These are phyloP conservation scores for Aspergillus fructus DNA, from an alignment of 2,329 filamentous ascomycete species.

Conservation along the genomic window DNA sequence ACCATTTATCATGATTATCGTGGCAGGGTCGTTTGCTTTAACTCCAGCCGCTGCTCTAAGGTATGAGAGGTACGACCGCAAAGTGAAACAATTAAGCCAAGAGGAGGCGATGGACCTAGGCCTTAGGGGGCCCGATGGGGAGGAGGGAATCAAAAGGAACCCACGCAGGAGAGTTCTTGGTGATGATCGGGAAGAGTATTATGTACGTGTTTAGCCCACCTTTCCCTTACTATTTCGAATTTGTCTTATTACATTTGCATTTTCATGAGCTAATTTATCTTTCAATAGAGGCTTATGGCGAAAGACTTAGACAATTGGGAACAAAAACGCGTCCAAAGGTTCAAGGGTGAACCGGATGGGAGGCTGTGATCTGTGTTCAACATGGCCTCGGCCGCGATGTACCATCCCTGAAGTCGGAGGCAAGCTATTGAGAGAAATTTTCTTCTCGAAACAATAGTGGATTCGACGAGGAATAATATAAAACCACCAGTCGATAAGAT, in stretches of 20 bases:
- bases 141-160: slow-evolving; percentile 69
- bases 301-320: slow-evolving; percentile 97
- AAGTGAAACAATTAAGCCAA: slow-evolving; percentile 78
- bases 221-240: neutral
- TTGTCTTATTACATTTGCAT: neutral
- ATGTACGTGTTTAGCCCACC: slow-evolving; percentile 30
- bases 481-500: neutral
- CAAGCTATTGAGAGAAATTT: neutral
- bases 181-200: slow-evolving; percentile 49
- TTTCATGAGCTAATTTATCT: slow-evolving; percentile 15
- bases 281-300: slow-evolving; percentile 68
- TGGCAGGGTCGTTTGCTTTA: slow-evolving; percentile 88
- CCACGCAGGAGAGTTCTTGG: slow-evolving; percentile 44
- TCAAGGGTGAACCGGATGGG: slow-evolving; percentile 88
- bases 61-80: slow-evolving; percentile 90
- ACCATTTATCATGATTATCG: slow-evolving; percentile 85
- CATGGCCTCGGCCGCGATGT: neutral
- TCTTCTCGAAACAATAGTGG: neutral
- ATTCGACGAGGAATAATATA: neutral
- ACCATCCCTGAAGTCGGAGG: neutral
- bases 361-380: slow-evolving; percentile 55
- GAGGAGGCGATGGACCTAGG: slow-evolving; percentile 85
- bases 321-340: slow-evolving; percentile 86
- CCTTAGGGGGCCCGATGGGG: slow-evolving; percentile 62
- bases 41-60: slow-evolving; percentile 91